A percentile compares a stretch with the other conserved stretches of the same genome.
Conservation (phyloP, 177 flowering plant species). For the Vitis hybrid region DNA sequence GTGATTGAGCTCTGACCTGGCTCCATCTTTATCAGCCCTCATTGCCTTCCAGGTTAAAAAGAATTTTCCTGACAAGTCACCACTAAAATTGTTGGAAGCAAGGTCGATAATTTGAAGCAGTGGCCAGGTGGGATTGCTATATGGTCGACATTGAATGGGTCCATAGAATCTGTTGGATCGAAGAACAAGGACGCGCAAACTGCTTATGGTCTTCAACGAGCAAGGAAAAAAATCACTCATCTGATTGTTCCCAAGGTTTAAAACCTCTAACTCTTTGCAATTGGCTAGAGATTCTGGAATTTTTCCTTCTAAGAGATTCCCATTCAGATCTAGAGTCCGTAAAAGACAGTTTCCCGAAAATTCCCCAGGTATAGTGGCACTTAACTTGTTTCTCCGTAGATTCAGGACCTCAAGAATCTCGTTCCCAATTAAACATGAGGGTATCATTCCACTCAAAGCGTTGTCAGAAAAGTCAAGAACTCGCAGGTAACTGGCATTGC, state of each 20-base stretch:
- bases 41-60: slow-evolving; percentile 23
- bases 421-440: slow-evolving; percentile 35
- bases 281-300: no score
- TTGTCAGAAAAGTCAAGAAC: slow-evolving; percentile 65
- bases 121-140: not conserved
- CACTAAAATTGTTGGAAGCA: slow-evolving; percentile 2
- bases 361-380: slow-evolving; percentile 19
- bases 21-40: slow-evolving; percentile 11
- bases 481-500: slow-evolving; percentile 32
- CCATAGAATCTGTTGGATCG: no score
- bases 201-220: no score
- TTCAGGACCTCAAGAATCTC: slow-evolving; percentile 33
- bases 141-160: no score
- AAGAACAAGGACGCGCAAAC: no score
- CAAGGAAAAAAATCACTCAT: no score
- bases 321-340: no score
- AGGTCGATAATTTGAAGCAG: slow-evolving; percentile 9
- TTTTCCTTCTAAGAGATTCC: no score
- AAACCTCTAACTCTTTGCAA: no score
- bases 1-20: slow-evolving; percentile 9
- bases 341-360: slow-evolving; percentile 11
- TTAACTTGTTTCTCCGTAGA: slow-evolving; percentile 30
- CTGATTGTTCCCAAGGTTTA: no score
- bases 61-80: not conserved
- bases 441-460: slow-evolving; percentile 32